Base-by-base conservation (phyloP, 495 filamentous ascomycete genomes). In the Melanomma pulvis-pyrius region DNA sequence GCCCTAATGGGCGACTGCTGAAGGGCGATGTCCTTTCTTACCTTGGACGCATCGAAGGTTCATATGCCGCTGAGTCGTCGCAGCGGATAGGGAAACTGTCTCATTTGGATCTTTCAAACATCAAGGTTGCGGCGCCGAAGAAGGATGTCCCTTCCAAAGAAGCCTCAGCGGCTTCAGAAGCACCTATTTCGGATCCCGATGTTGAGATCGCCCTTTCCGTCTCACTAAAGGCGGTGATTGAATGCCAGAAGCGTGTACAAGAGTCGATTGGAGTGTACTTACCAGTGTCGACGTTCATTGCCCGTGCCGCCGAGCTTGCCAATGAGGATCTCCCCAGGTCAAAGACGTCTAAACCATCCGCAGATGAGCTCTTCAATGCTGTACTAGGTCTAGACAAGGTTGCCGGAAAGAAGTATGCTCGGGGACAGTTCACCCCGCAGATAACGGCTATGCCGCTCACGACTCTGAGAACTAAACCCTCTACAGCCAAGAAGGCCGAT, bases 1-100 rank as follows among this genome's bases (percentile, higher is more conserved):
- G 94, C 17, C 94, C 94, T 34, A 90, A 88, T 75, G 92, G 93
- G 50, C 88, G 96, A 51, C 81, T 98, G 46, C 83, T 98, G 34
- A 98, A 98, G 79, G 94, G 94, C 51, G 94, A 98, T 74, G 91
- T 98, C 9, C 85, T 98, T 48, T 92, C 92, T 30, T 94, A 93
- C 75, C 79, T 98, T 15, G 94, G 96, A 54, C 79, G 78, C 59
- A 90, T 97, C 70, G 77, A 87, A 48, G 76, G 86, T 44, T 79
- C 84, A 24, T 90, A 90, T 71, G 87, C 92, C 8, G 79, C 84
- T n/a, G 80, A 87, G 44, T 84, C 90, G 65, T 87, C 87, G 46
- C 78, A 81, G 26, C 85, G 85, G 11, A 86, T 97, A 70, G 77
- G 82, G 48, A 89, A 94, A 74, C 86, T 92, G 32, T 77, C 80